Evolutionary conservation across 495 filamentous ascomycete species (phyloP), one percentile per base, ranked within the genome.

Genomic region (Jackrogersella multiformis): DNA sequence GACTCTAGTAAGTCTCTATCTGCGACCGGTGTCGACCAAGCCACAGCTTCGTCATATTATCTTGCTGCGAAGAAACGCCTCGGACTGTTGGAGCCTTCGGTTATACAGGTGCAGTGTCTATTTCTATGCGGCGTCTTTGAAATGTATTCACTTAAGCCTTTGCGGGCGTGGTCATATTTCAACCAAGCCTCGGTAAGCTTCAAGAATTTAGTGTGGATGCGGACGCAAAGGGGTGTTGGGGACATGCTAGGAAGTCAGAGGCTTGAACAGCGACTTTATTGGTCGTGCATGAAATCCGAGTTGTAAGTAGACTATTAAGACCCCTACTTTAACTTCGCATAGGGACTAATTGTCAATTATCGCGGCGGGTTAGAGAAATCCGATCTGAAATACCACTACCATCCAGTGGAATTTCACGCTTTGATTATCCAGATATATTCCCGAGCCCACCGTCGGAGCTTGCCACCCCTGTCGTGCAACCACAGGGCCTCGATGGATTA

Each of bases 271-370:
- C 24, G 48, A 20, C 28, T 52, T 18, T 52, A 52, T 15, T 52
- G 48, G 48, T 52, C 48, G 13, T 52, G 48, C 30, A 52, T 52
- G 48, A 52, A 52, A 52, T 52, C 48, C 23, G 48, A 52, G n/a
- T 20, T 52, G 48, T 52, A 52, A 52, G 48, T 52, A 35, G 3
- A 20, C 8, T 9, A 24, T 35, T 6, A 10, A 52, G 4, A 12
- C 2, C 24, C 23, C 12, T n/a, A 16, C 13, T 8, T 20, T 8
- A n/a, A 5, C 1, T 2, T 52, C 26, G 18, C 7, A 5, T 0
- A 24, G 7, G 7, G 5, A 10, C n/a, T 18, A 6, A 52, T 12
- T 24, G 10, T 34, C 6, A 5, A 30, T 6, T 49, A 8, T 30
- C 15, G 13, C 15, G 7, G 7, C 7, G 24, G 5, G 15, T 1